These are phyloP conservation scores for Keithomyces neogunnii DNA, from an alignment of 2,329 filamentous ascomycete species.

Conservation along the genomic window DNA sequence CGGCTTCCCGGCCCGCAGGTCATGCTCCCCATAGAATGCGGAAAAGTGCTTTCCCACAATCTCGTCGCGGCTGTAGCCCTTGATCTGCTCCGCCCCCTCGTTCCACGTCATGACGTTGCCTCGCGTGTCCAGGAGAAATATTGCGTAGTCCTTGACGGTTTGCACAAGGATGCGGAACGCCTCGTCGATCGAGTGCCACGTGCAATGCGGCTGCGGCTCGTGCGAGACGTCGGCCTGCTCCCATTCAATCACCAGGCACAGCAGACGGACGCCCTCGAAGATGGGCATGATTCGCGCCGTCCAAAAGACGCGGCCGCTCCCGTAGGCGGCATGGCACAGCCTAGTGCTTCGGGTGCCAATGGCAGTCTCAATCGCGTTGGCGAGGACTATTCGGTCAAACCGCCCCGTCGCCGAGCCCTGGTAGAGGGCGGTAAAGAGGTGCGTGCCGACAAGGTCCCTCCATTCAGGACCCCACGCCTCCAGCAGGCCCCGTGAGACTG, in stretches of 20 bases:
- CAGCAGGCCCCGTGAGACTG: slow-evolving; percentile 15
- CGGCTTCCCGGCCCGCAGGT: slow-evolving; percentile 40
- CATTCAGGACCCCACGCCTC: background rate
- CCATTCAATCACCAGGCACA: slow-evolving; percentile 24
- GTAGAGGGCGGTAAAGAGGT: slow-evolving; percentile 19
- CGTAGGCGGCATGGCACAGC: slow-evolving; percentile 13
- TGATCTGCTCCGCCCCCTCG: slow-evolving; percentile 43
- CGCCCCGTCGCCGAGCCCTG: slow-evolving; percentile 15
- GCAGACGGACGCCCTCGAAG: slow-evolving; percentile 18
- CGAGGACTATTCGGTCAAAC: slow-evolving; percentile 17
- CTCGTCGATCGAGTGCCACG: slow-evolving; percentile 34
- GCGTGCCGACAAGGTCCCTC: slow-evolving; percentile 16
- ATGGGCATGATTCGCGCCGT: slow-evolving; percentile 23
- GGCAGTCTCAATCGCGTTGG: slow-evolving; percentile 20
- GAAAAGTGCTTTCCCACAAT: slow-evolving; percentile 52
- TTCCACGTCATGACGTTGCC: slow-evolving; percentile 53
- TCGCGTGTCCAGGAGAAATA: slow-evolving; percentile 49
- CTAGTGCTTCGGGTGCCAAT: slow-evolving; percentile 16
- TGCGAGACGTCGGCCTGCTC: slow-evolving; percentile 12
- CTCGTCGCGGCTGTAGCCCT: slow-evolving; percentile 45
- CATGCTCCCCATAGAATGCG: slow-evolving; percentile 44
- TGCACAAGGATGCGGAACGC: slow-evolving; percentile 54
- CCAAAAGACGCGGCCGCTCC: slow-evolving; percentile 14
- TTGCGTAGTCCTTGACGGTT: slow-evolving; percentile 53
- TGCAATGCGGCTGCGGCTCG: slow-evolving; percentile 13